Evolutionary conservation across 345 rosid species (phyloP).

Genomic region (Pistacia integerrima): DNA sequence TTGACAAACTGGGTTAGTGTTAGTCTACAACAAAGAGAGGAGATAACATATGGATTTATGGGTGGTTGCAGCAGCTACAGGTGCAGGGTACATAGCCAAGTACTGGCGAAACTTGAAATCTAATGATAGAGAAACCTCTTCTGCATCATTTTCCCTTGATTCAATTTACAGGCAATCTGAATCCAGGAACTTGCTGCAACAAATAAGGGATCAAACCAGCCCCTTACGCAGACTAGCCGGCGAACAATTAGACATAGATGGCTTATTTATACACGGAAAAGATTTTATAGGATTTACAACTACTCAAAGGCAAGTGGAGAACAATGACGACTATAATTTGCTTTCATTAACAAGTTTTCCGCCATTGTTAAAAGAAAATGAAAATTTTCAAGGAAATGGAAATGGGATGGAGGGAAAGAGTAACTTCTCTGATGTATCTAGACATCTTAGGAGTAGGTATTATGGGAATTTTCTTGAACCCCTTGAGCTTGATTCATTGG

Average conservation of each 20-base stretch:
- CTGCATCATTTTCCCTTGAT: conserved; percentile 12
- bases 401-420: conserved; percentile 6
- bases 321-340: neutral
- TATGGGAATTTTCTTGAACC: conserved; percentile 18
- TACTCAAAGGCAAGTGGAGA: conserved; percentile 4
- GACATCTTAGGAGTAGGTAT: conserved; percentile 17
- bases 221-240: conserved; percentile 32
- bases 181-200: conserved; percentile 22
- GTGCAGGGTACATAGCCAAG: conserved; percentile 36
- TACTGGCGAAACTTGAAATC: conserved; percentile 25
- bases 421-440: conserved; percentile 13
- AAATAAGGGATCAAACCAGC: conserved; percentile 25
- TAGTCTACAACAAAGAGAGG: neutral
- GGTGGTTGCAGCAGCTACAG: conserved; percentile 50
- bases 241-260: neutral
- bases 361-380: neutral
- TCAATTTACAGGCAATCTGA: conserved; percentile 17
- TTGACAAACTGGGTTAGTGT: conserved; percentile 4
- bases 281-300: neutral
- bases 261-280: neutral
- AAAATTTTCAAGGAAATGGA: conserved; percentile 10
- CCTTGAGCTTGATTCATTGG: conserved; percentile 11
- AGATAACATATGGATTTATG: conserved; percentile 40
- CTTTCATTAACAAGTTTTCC: conserved; percentile 14
- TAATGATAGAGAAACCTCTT: conserved; percentile 16